A percentile compares a stretch with the other conserved stretches of the same genome.
phyloP scores from a whole-genome alignment of 805 yeast genomes.

The Zygoascus flipseniorum region DNA sequence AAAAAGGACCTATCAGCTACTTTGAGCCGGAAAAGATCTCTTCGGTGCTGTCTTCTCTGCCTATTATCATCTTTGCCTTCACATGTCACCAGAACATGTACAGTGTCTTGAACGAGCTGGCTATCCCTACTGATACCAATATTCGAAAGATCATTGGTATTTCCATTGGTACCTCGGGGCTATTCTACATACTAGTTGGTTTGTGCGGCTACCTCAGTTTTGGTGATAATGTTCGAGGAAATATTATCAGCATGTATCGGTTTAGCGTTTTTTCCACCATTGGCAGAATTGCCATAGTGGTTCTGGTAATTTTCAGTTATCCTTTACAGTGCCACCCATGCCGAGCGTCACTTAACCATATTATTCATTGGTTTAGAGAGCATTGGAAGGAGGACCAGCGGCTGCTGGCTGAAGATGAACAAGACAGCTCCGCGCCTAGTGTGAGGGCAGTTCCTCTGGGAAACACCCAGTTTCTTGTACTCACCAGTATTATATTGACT shows the following conservation, averaged over 20 bases:
- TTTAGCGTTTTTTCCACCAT: slow-evolving; percentile 56
- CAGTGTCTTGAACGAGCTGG: slow-evolving; percentile 74
- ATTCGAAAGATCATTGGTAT: slow-evolving; percentile 40
- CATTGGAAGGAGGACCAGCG: slow-evolving; percentile 14
- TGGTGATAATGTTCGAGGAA: slow-evolving; percentile 73
- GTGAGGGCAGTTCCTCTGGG: slow-evolving; percentile 11
- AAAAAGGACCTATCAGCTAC: slow-evolving; percentile 43
- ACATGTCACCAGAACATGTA: slow-evolving; percentile 97
- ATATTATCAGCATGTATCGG: slow-evolving; percentile 72
- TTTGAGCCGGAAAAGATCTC: slow-evolving; percentile 36
- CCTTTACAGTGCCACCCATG: slow-evolving; percentile 91
- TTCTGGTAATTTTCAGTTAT: slow-evolving; percentile 73
- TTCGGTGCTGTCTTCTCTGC: slow-evolving; percentile 60
- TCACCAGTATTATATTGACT: slow-evolving; percentile 39
- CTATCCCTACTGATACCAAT: slow-evolving; percentile 40
- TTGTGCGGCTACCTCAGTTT: slow-evolving; percentile 77
- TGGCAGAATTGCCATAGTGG: slow-evolving; percentile 73
- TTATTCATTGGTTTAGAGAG: slow-evolving; percentile 39
- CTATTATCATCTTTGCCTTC: slow-evolving; percentile 89
- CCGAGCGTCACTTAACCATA: slow-evolving; percentile 70
- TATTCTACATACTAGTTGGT: slow-evolving; percentile 65
- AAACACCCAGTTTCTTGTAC: slow-evolving; percentile 26
- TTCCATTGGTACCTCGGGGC: slow-evolving; percentile 53
- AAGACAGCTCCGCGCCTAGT: neutral
- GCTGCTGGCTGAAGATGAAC: slow-evolving; percentile 3